Evolutionary conservation across 2,329 filamentous ascomycete species (phyloP), one percentile per base, ranked within the genome.

Genomic region (Pseudogymnoascus sp.): DNA sequence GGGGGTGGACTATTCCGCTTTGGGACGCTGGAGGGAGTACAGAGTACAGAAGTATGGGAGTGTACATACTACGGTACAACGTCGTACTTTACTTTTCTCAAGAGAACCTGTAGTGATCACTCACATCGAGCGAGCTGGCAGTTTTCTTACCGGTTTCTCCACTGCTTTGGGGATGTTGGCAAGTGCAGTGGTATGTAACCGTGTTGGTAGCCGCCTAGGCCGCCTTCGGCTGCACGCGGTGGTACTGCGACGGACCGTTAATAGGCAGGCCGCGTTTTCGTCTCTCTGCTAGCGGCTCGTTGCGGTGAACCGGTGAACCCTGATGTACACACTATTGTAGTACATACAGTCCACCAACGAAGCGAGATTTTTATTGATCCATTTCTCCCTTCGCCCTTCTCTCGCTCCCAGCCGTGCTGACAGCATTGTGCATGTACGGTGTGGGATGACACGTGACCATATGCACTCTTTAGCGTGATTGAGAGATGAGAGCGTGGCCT

Each of bases 381-480:
- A 21, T 21, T 18, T 52, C 25, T 2, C 39, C 15, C 4, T 9
- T 21, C 21, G 21, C 21, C 45, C 9, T 18, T 52, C 45, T 6
- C n/a, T 52, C 12, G 45, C 13, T 31, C n/a, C 8, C 27, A 21
- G 15, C 15, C 21, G 31, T 52, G 25, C 27, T 52, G 18, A 31
- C 25, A 29, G 42, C 48, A 55, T 55, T n/a, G n/a, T 18, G 29
- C 48, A 12, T 4, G n/a, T 33, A 33, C n/a, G 48, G 48, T 55
- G 48, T 21, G 29, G n/a, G 27, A 55, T 55, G 48, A 8, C 48
- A 55, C 48, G 48, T 55, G 48, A 55, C 48, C 29, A 45, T 45
- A 9, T 60, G n/a, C 15, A 9, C 3, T 4, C 8, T 15, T 37
- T 60, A 45, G 33, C 33, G 58, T 60, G 58, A 13, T 2, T 3